Evolutionary conservation across 2,329 filamentous ascomycete genomes (phyloP).

Genomic region (Tolypocladium amazonense): DNA sequence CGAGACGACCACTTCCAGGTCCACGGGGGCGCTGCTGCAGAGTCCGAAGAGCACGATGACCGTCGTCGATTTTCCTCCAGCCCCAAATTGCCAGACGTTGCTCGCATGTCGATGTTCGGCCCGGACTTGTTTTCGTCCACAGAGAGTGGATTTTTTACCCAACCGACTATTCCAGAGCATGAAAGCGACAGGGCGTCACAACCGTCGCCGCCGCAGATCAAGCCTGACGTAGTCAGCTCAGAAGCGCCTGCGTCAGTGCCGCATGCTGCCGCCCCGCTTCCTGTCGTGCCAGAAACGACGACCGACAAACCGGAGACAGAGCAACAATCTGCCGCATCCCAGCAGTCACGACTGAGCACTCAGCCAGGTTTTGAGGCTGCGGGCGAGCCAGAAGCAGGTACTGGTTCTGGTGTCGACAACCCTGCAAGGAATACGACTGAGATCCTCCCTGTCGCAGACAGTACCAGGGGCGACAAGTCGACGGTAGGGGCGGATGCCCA

Average conservation of each 20-base stretch:
- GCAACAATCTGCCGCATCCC: background rate
- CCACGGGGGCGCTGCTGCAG: background rate
- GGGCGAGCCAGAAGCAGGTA: background rate
- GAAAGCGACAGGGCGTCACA: background rate
- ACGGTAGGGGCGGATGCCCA: background rate
- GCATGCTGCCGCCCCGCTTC: conserved; percentile 1
- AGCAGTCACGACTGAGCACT: background rate
- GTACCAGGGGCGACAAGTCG: no score
- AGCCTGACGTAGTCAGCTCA: background rate
- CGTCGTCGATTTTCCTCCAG: conserved; percentile 34
- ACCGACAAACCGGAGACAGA: background rate
- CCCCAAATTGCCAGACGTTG: conserved; percentile 46
- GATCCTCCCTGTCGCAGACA: background rate
- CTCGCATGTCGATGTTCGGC: conserved; percentile 50
- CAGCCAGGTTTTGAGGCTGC: background rate
- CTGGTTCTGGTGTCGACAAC: background rate
- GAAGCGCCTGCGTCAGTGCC: background rate
- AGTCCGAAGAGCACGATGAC: conserved; percentile 1
- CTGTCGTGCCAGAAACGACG: conserved; percentile 1
- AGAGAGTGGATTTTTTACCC: background rate
- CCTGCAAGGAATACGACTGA: background rate
- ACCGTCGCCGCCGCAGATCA: background rate
- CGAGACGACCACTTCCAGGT: background rate
- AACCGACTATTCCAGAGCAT: background rate
- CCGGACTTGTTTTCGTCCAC: conserved; percentile 41